Percentiles rank a stretch among this genome's conserved stretches.
phyloP scores from a whole-genome alignment of 768 basidiomycete genomes.

The Panus rudis region DNA sequence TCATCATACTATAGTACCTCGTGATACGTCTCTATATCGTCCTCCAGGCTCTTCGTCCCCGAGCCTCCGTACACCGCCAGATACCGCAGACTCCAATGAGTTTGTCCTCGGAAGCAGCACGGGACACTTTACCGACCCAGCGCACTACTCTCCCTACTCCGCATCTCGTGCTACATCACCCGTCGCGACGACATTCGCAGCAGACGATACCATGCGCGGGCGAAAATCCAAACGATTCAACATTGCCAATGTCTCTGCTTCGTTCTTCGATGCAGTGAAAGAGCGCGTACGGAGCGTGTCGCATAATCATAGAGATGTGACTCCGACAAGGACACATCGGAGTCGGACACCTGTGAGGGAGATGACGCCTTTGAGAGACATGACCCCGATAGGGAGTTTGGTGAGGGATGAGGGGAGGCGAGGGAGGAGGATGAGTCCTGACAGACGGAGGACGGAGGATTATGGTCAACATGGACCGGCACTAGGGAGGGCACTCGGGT shows the following conservation, averaged over 20 bases:
- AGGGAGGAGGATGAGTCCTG: slow-evolving; percentile 22
- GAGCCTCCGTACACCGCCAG: slow-evolving; percentile 12
- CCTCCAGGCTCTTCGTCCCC: not conserved
- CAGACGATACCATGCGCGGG: slow-evolving; percentile 24
- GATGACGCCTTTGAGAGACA: slow-evolving; percentile 13
- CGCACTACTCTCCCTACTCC: not conserved
- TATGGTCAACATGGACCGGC: slow-evolving; percentile 20
- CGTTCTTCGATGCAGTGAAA: slow-evolving; percentile 37
- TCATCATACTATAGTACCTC: slow-evolving; percentile 3
- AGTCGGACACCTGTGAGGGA: slow-evolving; percentile 5
- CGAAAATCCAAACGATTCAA: slow-evolving; percentile 42
- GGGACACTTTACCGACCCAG: slow-evolving; percentile 3
- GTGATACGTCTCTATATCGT: slow-evolving; percentile 2
- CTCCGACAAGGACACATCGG: not conserved
- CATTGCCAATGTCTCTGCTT: slow-evolving; percentile 44
- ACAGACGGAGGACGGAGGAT: slow-evolving; percentile 13
- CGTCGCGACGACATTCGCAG: slow-evolving; percentile 4
- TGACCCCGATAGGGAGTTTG: slow-evolving; percentile 8
- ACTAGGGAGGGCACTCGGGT: slow-evolving; percentile 35
- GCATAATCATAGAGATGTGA: slow-evolving; percentile 13
- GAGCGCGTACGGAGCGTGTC: slow-evolving; percentile 44
- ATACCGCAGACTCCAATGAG: slow-evolving; percentile 16
- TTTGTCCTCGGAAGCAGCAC: slow-evolving; percentile 19
- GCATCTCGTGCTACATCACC: slow-evolving; percentile 17
- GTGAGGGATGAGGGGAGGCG: slow-evolving; percentile 12